These are phyloP conservation scores for Erythrophleum ivorense DNA, from an alignment of 331 rosid genomes.

Conservation along the genomic window DNA sequence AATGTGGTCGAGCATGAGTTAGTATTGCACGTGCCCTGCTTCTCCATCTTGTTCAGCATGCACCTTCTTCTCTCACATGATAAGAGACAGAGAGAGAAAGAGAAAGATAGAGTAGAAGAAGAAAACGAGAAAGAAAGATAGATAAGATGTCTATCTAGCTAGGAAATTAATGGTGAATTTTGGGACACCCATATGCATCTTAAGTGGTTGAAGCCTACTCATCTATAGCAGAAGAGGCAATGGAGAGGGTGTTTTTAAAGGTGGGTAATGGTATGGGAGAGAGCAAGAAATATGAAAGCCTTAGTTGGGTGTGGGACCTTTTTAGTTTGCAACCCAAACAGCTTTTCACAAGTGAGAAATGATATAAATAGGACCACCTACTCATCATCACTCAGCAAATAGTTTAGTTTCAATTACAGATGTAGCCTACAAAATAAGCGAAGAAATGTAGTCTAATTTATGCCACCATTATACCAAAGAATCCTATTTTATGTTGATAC, in stretches of 20 bases:
- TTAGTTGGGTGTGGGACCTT: conserved; percentile 67
- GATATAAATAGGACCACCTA: conserved; percentile 46
- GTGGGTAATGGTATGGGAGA: conserved; percentile 36
- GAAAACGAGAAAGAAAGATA: not conserved
- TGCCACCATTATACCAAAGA: not conserved
- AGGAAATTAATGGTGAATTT: conserved; percentile 36
- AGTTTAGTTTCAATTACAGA: conserved; percentile 18
- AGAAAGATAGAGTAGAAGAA: conserved; percentile 4
- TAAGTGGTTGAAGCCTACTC: conserved; percentile 41
- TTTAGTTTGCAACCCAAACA: conserved; percentile 48
- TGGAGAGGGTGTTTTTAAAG: conserved; percentile 42
- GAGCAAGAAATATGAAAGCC: conserved; percentile 33
- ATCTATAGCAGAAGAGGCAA: conserved; percentile 54
- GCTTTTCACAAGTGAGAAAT: conserved; percentile 44
- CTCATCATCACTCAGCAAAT: conserved; percentile 27
- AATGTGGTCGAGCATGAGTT: conserved; percentile 51
- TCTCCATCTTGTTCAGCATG: conserved; percentile 95
- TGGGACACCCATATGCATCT: conserved; percentile 46
- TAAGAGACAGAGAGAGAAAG: not conserved
- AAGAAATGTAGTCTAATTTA: not conserved
- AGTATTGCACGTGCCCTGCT: conserved; percentile 99
- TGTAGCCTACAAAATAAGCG: conserved; percentile 26
- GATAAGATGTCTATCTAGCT: not conserved
- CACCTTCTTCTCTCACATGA: conserved; percentile 44
- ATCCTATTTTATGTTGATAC: conserved; percentile 1